Conservation (phyloP, 495 filamentous ascomycete genomes). For the Aspergillus incahuasiensis region DNA sequence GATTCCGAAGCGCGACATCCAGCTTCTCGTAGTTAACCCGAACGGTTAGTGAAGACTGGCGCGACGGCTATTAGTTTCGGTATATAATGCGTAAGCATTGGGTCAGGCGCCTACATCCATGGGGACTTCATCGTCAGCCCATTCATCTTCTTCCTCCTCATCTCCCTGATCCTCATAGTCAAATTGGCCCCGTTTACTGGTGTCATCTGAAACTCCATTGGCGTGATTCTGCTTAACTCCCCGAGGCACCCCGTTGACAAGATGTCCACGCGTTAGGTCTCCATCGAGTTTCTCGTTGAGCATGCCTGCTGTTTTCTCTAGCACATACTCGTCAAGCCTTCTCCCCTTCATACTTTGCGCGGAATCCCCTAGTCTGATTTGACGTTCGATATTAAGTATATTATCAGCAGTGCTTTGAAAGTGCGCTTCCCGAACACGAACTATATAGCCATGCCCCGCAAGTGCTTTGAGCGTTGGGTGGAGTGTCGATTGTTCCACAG, state of each 20-base stretch:
- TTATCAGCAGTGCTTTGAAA: conserved; percentile 52
- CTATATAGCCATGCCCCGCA: conserved; percentile 46
- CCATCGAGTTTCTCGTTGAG: conserved; percentile 31
- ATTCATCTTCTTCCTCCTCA: conserved; percentile 35
- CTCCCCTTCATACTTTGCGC: conserved; percentile 51
- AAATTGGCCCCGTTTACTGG: conserved; percentile 14
- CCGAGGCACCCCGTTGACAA: conserved; percentile 36
- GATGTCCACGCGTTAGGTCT: conserved; percentile 30
- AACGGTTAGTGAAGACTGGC: conserved; percentile 58
- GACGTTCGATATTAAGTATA: conserved; percentile 41
- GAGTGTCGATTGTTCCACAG: conserved; percentile 21
- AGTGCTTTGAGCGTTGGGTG: conserved; percentile 43
- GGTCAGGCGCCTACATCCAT: conserved; percentile 41
- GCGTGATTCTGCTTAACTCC: conserved; percentile 32
- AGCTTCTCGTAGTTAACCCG: conserved; percentile 85
- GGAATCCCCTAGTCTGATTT: conserved; percentile 31
- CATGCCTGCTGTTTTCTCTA: conserved; percentile 29
- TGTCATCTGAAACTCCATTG: conserved; percentile 11
- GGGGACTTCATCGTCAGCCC: conserved; percentile 39
- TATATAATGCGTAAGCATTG: too few relatives aligned
- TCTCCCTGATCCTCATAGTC: conserved; percentile 29
- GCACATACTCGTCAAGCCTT: conserved; percentile 52
- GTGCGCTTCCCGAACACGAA: conserved; percentile 42
- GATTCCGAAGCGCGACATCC: conserved; percentile 72
- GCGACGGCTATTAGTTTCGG: not conserved